These are phyloP conservation scores for Camellia sinensis DNA, from an alignment of 148 eudicot genomes.

Conservation along the genomic window DNA sequence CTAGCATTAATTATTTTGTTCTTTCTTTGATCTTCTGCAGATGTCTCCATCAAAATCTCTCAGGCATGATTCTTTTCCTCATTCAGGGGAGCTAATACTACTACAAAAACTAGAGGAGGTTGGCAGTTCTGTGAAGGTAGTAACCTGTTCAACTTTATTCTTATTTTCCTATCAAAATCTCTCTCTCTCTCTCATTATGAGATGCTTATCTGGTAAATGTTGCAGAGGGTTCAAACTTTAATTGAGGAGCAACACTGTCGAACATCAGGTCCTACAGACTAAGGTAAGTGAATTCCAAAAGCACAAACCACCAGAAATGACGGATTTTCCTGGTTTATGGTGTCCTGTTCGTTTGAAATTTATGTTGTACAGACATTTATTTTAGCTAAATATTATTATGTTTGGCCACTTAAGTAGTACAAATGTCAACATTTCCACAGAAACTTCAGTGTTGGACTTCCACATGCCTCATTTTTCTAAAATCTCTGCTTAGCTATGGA, in stretches of 20 bases:
- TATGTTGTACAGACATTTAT: neutral
- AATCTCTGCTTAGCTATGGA: neutral
- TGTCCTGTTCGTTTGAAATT: neutral
- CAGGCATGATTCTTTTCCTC: conserved; percentile 40
- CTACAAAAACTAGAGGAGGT: conserved; percentile 80
- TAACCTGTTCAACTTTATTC: neutral
- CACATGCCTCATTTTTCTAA: neutral
- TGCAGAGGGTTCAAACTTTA: conserved; percentile 62
- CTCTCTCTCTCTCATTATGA: neutral
- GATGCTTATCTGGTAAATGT: conserved; percentile 13
- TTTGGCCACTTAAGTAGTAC: neutral
- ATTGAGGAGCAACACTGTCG: conserved; percentile 50
- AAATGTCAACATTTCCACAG: neutral
- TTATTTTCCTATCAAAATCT: neutral
- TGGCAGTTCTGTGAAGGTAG: conserved; percentile 76
- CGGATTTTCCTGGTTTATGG: neutral
- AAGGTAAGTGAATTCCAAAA: conserved; percentile 28
- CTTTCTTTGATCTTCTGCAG: conserved; percentile 36
- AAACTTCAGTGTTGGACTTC: neutral
- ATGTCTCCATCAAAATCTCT: conserved; percentile 52
- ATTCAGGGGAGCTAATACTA: conserved; percentile 46
- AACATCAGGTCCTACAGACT: conserved; percentile 27
- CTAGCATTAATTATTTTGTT: neutral
- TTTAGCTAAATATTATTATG: neutral
- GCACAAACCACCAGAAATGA: neutral